Percentiles rank a stretch among this genome's conserved stretches.
Conservation (phyloP, 2,329 filamentous ascomycete species). For the Sordariomycetes sp. region DNA sequence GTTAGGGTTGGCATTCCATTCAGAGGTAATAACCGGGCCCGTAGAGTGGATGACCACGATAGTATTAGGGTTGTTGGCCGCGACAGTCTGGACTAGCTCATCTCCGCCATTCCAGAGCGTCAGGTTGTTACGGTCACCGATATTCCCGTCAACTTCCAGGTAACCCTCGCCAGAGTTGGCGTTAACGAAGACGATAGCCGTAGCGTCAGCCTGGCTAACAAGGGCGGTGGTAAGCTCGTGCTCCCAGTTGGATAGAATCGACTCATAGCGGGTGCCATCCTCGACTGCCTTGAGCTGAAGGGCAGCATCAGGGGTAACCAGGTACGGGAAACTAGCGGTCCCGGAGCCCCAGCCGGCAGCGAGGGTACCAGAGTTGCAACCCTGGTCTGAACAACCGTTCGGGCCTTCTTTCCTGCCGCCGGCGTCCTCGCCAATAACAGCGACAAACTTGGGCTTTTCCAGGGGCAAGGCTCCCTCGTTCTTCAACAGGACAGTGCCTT, state of each 20-base stretch:
- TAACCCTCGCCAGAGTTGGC: constrained; percentile 79
- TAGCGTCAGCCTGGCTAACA: constrained; percentile 50
- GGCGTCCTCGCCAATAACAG: constrained; percentile 75
- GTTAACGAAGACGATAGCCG: constrained; percentile 82
- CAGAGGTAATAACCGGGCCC: constrained; percentile 66
- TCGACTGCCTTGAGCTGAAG: constrained; percentile 51
- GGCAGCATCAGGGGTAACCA: constrained; percentile 63
- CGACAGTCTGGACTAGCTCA: constrained; percentile 68
- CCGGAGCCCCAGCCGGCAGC: constrained; percentile 76
- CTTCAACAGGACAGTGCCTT: constrained; percentile 83
- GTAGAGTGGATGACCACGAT: constrained; percentile 84
- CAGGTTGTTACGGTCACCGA: constrained; percentile 84
- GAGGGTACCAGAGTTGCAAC: constrained; percentile 48
- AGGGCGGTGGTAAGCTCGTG: constrained; percentile 50
- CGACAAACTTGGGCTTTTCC: constrained; percentile 65
- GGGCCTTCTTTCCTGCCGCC: constrained; percentile 63
- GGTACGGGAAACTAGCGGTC: constrained; percentile 62
- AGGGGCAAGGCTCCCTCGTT: constrained; percentile 67
- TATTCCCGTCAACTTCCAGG: constrained; percentile 72
- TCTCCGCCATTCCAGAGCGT: constrained; percentile 83
- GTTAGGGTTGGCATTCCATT: constrained; percentile 67
- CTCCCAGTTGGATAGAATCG: constrained; percentile 55
- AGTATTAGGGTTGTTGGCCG: constrained; percentile 72
- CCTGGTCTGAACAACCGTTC: constrained; percentile 66
- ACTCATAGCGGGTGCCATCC: constrained; percentile 51